Base-by-base conservation (phyloP, 805 yeast species). In the Metschnikowia gelsemii region DNA sequence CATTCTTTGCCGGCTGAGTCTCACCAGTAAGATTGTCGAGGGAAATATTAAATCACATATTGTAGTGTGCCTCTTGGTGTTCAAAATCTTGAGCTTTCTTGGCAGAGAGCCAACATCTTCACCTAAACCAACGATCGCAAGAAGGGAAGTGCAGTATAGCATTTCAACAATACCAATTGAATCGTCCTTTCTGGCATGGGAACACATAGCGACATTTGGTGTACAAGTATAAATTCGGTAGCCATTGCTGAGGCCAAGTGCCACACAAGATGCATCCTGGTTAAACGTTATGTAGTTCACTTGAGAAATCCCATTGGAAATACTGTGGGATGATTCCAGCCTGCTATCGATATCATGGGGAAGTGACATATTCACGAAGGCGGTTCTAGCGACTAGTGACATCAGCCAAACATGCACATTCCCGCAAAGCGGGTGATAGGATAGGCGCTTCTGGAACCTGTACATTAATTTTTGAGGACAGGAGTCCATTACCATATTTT, bases 61-160 rank as follows among this genome's bases (percentile, higher is more conserved):
- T 7, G 74, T 68, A 6, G 70, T 57, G 28, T 61, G 64, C 40
- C 90, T 74, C 59, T 87, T 87, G 2, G 96, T 87, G 64, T 93
- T 93, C 43, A 90, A 71, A 40, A 91, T 81, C 56, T 82, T 81
- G 45, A 91, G 73, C 50, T 89, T 79, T 46, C 96, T 73, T n/a
- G 96, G 95, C 7, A 87, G 79, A 13, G 80, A 72, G 6, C 73
- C 73, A 4, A 85, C 81, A 47, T 77, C 83, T 41, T 82, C 87
- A 2, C 90, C 91, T 37, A 79, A 66, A 6, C 89, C 91, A 2
- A 87, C 95, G 5, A 87, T 68, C 0, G 95, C 96, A 18, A 93
- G 77, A 27, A 91, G 70, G 5, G 95, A 84, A 0, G 98, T 88
- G 31, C 89, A 75, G 57, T 89, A 91, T 19, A 91, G 75, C 97